Conservation (phyloP, 768 basidiomycete genomes). For the Ramaria sp. region DNA sequence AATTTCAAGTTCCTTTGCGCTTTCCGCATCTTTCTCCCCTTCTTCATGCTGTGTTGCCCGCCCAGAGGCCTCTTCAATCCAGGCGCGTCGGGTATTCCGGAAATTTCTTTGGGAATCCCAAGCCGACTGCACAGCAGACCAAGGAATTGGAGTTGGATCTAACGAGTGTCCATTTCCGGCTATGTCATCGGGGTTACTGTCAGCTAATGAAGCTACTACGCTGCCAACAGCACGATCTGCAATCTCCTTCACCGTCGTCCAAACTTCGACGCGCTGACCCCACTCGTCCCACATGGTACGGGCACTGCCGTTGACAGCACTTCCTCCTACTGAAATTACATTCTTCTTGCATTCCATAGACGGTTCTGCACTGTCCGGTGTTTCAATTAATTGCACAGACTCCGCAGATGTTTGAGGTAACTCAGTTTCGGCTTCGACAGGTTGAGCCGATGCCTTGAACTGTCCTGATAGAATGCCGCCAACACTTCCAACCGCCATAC, state of each 20-base stretch:
- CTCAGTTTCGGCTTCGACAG: not conserved
- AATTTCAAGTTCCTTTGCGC: slow-evolving; percentile 20
- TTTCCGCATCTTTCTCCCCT: slow-evolving; percentile 25
- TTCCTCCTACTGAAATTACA: not conserved
- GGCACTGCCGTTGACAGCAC: slow-evolving; percentile 12
- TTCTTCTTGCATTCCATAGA: slow-evolving; percentile 3
- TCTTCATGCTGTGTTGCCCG: slow-evolving; percentile 26
- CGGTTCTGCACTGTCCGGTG: slow-evolving; percentile 14
- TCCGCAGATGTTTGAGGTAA: not conserved
- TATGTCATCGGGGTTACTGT: slow-evolving; percentile 9
- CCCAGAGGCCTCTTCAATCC: slow-evolving; percentile 42
- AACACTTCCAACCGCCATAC: slow-evolving; percentile 70
- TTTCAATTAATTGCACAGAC: slow-evolving; percentile 8
- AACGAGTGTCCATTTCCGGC: slow-evolving; percentile 30
- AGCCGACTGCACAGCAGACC: slow-evolving; percentile 54
- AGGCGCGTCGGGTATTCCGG: slow-evolving; percentile 41
- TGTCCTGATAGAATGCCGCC: slow-evolving; percentile 50
- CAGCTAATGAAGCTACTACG: slow-evolving; percentile 28
- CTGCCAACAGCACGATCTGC: slow-evolving; percentile 70
- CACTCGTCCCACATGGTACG: slow-evolving; percentile 46
- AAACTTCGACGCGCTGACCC: slow-evolving; percentile 58
- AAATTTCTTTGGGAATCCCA: slow-evolving; percentile 49
- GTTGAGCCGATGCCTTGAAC: slow-evolving; percentile 9
- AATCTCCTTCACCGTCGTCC: slow-evolving; percentile 59
- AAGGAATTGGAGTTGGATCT: slow-evolving; percentile 51